These are phyloP conservation scores for Neurospora sublineolata DNA, from an alignment of 495 filamentous ascomycete genomes.

Conservation along the genomic window DNA sequence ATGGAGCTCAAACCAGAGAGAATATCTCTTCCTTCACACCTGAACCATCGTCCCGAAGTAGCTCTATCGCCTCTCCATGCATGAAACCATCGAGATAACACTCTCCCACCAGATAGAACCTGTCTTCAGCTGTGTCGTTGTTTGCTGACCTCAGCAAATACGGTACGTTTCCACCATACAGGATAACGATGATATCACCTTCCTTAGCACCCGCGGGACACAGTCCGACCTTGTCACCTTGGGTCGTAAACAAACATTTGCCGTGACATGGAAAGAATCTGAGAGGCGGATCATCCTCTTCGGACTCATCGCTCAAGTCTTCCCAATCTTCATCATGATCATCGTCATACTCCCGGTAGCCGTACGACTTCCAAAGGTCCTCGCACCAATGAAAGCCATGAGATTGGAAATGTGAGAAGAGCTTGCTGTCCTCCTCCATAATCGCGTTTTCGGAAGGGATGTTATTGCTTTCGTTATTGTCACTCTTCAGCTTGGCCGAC, in stretches of 20 bases:
- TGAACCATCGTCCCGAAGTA: not conserved
- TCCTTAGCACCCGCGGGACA: constrained; percentile 2
- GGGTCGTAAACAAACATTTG: constrained; percentile 1
- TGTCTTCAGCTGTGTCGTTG: not conserved
- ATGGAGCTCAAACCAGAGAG: not conserved
- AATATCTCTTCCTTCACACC: not conserved
- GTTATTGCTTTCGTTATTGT: not conserved
- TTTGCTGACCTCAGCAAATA: constrained; percentile 1
- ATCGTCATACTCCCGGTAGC: too few species aligned
- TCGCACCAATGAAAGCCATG: too few species aligned
- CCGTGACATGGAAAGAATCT: not conserved
- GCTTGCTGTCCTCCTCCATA: not conserved
- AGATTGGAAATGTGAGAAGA: not conserved
- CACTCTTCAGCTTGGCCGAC: not conserved
- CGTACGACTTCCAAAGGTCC: too few species aligned
- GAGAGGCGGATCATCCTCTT: not conserved
- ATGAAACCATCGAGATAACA: constrained; percentile 6
- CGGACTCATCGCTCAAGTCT: too few species aligned
- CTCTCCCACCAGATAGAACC: not conserved
- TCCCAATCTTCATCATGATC: too few species aligned
- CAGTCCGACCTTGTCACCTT: not conserved
- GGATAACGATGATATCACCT: not conserved
- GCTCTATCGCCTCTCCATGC: not conserved
- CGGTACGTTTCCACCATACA: constrained; percentile 4
- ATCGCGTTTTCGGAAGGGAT: not conserved